Evolutionary conservation across 2,329 filamentous ascomycete genomes (phyloP).

Genomic region (Aspergillus oerlinghausenensis): DNA sequence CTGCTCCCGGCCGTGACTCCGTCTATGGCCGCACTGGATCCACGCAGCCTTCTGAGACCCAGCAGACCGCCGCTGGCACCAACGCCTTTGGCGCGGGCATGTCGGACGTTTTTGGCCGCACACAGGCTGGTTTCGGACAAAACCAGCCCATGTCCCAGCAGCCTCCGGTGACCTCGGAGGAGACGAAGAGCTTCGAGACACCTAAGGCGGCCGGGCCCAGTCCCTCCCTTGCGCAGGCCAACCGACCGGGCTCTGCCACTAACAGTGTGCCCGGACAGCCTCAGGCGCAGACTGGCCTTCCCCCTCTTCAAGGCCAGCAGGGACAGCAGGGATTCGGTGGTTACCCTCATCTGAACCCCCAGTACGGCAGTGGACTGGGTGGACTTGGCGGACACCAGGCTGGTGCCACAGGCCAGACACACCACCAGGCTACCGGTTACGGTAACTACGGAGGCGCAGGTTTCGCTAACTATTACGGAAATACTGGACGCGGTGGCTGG

Average conservation of each 20-base stretch:
- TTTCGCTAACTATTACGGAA: constrained; percentile 43
- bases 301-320: constrained; percentile 51
- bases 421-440: constrained; percentile 40
- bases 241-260: constrained; percentile 59
- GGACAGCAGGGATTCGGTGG: constrained; percentile 53
- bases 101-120: constrained; percentile 57
- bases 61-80: constrained; percentile 46
- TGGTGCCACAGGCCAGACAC: constrained; percentile 33
- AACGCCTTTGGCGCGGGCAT: constrained; percentile 49
- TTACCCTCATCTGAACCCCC: constrained; percentile 52
- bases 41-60: constrained; percentile 51
- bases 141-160: constrained; percentile 51
- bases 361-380: constrained; percentile 48
- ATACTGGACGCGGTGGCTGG: constrained; percentile 42
- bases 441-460: constrained; percentile 40
- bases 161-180: constrained; percentile 45
- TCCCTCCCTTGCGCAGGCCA: constrained; percentile 58
- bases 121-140: constrained; percentile 54
- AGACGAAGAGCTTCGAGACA: constrained; percentile 56
- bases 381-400: constrained; percentile 40
- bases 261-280: constrained; percentile 54
- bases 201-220: constrained; percentile 56
- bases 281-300: constrained; percentile 47
- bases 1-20: constrained; percentile 48
- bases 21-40: constrained; percentile 59